A percentile compares a stretch with the other conserved stretches of the same genome.
phyloP scores from a whole-genome alignment of 2,329 filamentous ascomycete species.

The Arthroderma sp. region DNA sequence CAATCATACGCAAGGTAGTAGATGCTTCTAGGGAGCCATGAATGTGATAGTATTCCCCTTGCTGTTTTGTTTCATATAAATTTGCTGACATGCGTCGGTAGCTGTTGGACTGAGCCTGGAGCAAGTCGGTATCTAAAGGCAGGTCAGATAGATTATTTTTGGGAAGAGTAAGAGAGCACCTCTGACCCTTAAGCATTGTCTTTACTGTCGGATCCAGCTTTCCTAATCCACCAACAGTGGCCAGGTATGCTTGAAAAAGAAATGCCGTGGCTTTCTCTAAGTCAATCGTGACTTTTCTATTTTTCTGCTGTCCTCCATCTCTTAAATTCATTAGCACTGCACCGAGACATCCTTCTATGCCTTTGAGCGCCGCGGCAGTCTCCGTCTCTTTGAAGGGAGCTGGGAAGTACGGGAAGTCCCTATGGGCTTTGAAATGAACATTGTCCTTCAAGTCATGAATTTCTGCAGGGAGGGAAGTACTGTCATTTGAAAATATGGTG shows the following conservation, averaged over 20 bases:
- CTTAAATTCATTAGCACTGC: constrained; percentile 46
- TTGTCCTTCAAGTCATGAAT: constrained; percentile 20
- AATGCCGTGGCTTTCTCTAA: constrained; percentile 29
- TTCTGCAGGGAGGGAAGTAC: constrained; percentile 20
- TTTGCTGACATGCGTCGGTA: constrained; percentile 63
- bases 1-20: constrained; percentile 57
- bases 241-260: constrained; percentile 30
- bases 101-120: constrained; percentile 55
- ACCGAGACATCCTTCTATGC: constrained; percentile 46
- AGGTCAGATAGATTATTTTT: background rate
- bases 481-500: constrained; percentile 18
- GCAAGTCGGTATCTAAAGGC: constrained; percentile 53
- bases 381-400: constrained; percentile 42
- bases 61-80: constrained; percentile 53
- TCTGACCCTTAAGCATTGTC: constrained; percentile 25
- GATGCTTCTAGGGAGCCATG: constrained; percentile 62
- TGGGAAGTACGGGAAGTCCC: constrained; percentile 27
- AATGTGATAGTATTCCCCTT: constrained; percentile 59
- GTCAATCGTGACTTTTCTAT: constrained; percentile 22
- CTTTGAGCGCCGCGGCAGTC: constrained; percentile 44
- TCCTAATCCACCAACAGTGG: constrained; percentile 27
- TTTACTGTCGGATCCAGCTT: constrained; percentile 27
- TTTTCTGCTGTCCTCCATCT: constrained; percentile 28
- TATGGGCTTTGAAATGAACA: constrained; percentile 24
- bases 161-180: background rate